These are phyloP conservation scores for Chimonanthus praecox DNA, from an alignment of 164 flowering plant genomes.

Conservation along the genomic window DNA sequence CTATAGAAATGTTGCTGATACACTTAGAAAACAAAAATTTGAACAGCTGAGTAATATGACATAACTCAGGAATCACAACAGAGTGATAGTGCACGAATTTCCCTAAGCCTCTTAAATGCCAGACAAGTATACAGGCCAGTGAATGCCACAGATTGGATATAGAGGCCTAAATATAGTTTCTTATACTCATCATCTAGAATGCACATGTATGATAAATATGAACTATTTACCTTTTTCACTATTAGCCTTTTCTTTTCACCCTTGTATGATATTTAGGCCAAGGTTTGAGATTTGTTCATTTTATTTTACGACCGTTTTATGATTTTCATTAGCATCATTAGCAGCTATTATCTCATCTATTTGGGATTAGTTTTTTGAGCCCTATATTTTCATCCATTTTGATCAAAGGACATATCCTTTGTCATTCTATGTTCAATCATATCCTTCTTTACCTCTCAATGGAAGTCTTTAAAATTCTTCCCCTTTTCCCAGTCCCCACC, in stretches of 20 bases:
- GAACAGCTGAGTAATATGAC: background rate
- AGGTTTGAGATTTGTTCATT: too few species aligned
- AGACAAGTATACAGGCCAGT: background rate
- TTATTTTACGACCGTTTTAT: too few species aligned
- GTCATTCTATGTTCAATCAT: too few species aligned
- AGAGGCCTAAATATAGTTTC: background rate
- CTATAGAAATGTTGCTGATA: slow-evolving; percentile 40
- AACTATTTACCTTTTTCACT: background rate
- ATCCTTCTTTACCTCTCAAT: too few species aligned
- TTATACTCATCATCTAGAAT: background rate
- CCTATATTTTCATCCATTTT: too few species aligned
- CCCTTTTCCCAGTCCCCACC: too few species aligned
- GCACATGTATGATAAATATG: background rate
- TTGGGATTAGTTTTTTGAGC: too few species aligned
- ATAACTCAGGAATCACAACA: background rate
- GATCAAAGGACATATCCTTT: too few species aligned
- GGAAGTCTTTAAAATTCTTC: too few species aligned
- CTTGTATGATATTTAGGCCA: background rate
- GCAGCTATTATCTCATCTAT: too few species aligned
- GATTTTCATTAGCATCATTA: too few species aligned
- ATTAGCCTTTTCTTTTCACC: background rate
- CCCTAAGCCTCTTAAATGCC: background rate
- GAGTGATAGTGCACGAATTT: background rate
- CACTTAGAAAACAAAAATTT: slow-evolving; percentile 15
- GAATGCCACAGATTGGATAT: background rate